These are phyloP conservation scores for Pleurotus pulmonarius DNA, from an alignment of 768 basidiomycete species.

Conservation along the genomic window DNA sequence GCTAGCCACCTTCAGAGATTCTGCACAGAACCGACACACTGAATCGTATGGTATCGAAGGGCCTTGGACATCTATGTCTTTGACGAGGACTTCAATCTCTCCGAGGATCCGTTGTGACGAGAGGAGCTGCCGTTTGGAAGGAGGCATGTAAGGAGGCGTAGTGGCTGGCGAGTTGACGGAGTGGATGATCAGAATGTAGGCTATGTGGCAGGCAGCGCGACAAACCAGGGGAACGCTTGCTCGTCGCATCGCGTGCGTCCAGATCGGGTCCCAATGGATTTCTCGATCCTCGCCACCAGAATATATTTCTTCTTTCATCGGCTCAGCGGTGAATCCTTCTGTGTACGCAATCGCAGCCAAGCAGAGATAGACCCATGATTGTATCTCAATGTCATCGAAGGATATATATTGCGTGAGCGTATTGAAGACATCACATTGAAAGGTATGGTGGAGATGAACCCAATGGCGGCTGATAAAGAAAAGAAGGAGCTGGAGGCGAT, in stretches of 20 bases:
- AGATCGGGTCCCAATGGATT: constrained; percentile 74
- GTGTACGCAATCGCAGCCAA: constrained; percentile 67
- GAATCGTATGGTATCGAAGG: constrained; percentile 85
- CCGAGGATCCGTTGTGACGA: constrained; percentile 53
- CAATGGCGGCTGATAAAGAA: constrained; percentile 85
- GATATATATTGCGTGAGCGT: constrained; percentile 59
- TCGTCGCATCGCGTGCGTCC: constrained; percentile 80
- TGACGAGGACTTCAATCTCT: constrained; percentile 77
- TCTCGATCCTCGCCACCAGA: constrained; percentile 1
- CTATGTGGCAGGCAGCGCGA: constrained; percentile 76
- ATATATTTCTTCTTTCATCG: background rate
- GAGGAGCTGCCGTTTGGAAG: constrained; percentile 21
- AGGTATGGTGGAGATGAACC: constrained; percentile 51
- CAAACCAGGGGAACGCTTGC: constrained; percentile 63
- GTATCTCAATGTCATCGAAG: constrained; percentile 58
- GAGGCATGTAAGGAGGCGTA: background rate
- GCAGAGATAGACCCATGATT: constrained; percentile 85
- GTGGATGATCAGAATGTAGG: constrained; percentile 49
- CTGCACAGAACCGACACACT: constrained; percentile 77
- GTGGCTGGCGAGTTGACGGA: constrained; percentile 23
- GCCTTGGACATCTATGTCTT: constrained; percentile 88
- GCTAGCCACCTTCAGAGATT: constrained; percentile 65
- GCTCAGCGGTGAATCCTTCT: constrained; percentile 24
- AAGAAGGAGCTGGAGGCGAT: constrained; percentile 72
- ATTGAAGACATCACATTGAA: constrained; percentile 54